Evolutionary conservation across 2,329 filamentous ascomycete species (phyloP), one percentile per base, ranked within the genome.

Genomic region (Drechslerella stenobrocha): DNA sequence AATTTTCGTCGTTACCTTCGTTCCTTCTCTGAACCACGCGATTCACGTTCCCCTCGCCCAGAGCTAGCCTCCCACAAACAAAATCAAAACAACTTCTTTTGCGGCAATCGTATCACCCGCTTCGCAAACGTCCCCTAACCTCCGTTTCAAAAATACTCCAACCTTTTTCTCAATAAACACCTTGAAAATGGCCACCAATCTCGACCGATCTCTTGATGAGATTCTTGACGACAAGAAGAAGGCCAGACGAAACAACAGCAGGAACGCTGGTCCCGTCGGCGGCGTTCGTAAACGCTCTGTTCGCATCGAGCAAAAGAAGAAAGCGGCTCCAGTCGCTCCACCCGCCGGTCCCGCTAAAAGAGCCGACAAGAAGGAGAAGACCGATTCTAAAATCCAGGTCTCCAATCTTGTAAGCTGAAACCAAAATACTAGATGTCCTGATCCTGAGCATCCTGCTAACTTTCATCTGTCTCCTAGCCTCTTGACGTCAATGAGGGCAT

Each of bases 201-300:
- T 98, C 76, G 90, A 96, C 78, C 87, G 95, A 81, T 91, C 90
- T 81, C 89, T 98, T 73, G 93, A 97, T 78, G 90, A 96, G 80
- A 96, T 98, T 79, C 86, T 96, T 81, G 89, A 87, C 77, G 88
- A 85, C 76, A 81, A 73, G 78, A 78, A 70, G 71, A 74, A 23
- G 74, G 73, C 60, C 37, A 55, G 72, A 63, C 67, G 71, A 28
- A 65, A 58, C 32, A 71, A 51, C 46, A 71, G 73, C 57, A 72
- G 75, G 60, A 74, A 83, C 70, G 77, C 84, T 71, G 77, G 84
- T 69, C 85, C 89, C 47, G 90, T 91, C 58, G 84, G 89, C 72
- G 92, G 90, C 47, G 60, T 73, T 23, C 70, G 70, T 37, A 76
- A 74, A 58, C 71, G 72, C 40, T 71, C 73, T 15, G 57, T 60